These are phyloP conservation scores for Verticillium klebahnii DNA, from an alignment of 2,329 filamentous ascomycete genomes.

Conservation along the genomic window DNA sequence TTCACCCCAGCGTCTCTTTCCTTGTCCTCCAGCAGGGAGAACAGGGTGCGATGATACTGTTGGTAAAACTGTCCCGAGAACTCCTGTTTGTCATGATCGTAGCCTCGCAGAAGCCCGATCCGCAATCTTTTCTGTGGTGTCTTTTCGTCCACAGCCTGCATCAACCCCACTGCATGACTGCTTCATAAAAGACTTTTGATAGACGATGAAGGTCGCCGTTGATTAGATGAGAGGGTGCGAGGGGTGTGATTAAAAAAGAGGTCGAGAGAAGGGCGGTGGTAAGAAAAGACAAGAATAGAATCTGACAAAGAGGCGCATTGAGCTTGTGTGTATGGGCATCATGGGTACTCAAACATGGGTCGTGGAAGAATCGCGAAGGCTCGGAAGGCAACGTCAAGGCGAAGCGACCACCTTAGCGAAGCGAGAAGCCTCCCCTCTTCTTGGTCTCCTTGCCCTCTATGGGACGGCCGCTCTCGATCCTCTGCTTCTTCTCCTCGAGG, in stretches of 20 bases:
- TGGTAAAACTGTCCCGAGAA: constrained; percentile 12
- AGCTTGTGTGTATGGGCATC: constrained; percentile 56
- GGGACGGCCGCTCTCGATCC: constrained; percentile 91
- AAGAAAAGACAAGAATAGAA: constrained; percentile 35
- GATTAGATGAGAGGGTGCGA: constrained; percentile 13
- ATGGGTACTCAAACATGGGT: constrained; percentile 53
- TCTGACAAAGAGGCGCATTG: constrained; percentile 42
- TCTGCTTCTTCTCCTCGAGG: constrained; percentile 96
- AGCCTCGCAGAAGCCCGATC: constrained; percentile 12
- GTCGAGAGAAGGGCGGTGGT: constrained; percentile 8
- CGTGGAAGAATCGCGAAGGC: constrained; percentile 28
- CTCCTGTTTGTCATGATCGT: constrained; percentile 12
- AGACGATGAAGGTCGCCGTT: constrained; percentile 9
- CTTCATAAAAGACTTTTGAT: constrained; percentile 30
- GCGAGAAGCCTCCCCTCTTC: constrained; percentile 93
- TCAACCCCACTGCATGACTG: constrained; percentile 26
- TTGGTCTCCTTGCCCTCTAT: constrained; percentile 90
- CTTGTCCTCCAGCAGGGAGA: constrained; percentile 3
- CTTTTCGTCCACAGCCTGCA: constrained; percentile 23
- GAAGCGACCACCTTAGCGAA: constrained; percentile 61
- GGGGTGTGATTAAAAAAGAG: constrained; percentile 11
- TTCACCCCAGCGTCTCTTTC: constrained; percentile 15
- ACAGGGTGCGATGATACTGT: not conserved
- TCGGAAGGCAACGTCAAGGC: constrained; percentile 13
- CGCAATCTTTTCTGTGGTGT: constrained; percentile 9